Evolutionary conservation across 148 eudicot species (phyloP), one percentile per base, ranked within the genome.

Genomic region (Diospyros lotus): DNA sequence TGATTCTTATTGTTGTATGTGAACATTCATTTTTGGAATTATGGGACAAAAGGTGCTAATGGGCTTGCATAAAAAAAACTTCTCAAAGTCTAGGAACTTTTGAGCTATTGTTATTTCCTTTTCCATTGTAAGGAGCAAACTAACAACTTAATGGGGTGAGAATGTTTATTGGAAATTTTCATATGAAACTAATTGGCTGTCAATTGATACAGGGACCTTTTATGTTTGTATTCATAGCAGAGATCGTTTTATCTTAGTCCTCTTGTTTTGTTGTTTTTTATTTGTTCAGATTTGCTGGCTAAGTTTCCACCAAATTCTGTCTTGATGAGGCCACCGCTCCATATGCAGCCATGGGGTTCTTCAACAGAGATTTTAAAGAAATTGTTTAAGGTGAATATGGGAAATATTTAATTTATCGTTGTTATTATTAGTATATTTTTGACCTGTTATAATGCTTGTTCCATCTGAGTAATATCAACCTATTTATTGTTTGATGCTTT

Each of bases 231-330:
- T 67, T 9, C 54, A 41, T 43, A 53, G 3, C 52, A 59, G 73
- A 77, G 9, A 67, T 41, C 54, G 66, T 72, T 48, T 51, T 73
- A 18, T 69, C 59, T 40, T 10, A 40, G 75, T n/a, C 63, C 39
- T 73, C 58, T 69, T 15, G 41, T 78, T 69, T 63, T 73, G 60
- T 69, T 15, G 41, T 78, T 69, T 63, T 39, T 59, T 75, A 43
- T 51, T 42, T 69, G 73, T 75, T 39, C 86, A 95, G 99, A 89
- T 82, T 86, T 90, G 80, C 86, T 95, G 69, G 90, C 90, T 42
- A 92, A 89, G 84, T 95, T 90, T 74, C 99, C 99, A 64, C 96
- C 97, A 72, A 80, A 85, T 76, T 87, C 92, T 60, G 89, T 95
- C 69, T 64, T 75, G 81, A 90, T 88, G 94, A 85, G 74, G 85